Conservation (phyloP, 345 rosid genomes). For the Brassica cretica region DNA sequence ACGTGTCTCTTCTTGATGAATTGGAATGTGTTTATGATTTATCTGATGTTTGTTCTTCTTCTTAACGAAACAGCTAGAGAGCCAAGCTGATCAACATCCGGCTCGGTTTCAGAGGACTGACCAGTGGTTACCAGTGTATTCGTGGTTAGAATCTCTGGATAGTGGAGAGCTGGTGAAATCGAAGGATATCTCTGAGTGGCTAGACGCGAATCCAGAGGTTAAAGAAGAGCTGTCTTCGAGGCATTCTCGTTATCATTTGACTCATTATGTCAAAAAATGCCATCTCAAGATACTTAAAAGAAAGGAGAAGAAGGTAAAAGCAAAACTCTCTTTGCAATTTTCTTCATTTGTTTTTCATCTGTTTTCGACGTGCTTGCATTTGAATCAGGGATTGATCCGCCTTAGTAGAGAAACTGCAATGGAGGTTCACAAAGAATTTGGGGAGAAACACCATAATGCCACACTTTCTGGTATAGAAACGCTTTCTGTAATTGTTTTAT, state of each 20-base stretch:
- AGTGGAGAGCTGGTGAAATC: constrained; percentile 80
- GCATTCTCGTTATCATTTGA: constrained; percentile 90
- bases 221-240: constrained; percentile 69
- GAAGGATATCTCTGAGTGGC: constrained; percentile 84
- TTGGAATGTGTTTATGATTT: background rate
- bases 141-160: constrained; percentile 85
- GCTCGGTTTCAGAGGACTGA: constrained; percentile 88
- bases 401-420: constrained; percentile 46
- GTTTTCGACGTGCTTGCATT: background rate
- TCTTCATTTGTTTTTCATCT: background rate
- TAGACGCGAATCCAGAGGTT: constrained; percentile 60
- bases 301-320: constrained; percentile 65
- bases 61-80: constrained; percentile 28
- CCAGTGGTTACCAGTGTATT: constrained; percentile 86
- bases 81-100: constrained; percentile 52
- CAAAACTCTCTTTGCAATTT: background rate
- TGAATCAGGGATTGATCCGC: constrained; percentile 52
- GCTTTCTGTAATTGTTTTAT: background rate
- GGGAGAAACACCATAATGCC: constrained; percentile 40
- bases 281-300: constrained; percentile 93
- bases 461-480: constrained; percentile 29
- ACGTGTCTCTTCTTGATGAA: background rate
- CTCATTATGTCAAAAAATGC: constrained; percentile 92
- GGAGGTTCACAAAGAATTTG: constrained; percentile 50
- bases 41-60: too few species aligned